Evolutionary conservation across 2,329 filamentous ascomycete genomes (phyloP).

Genomic region (Blastomyces parvus): DNA sequence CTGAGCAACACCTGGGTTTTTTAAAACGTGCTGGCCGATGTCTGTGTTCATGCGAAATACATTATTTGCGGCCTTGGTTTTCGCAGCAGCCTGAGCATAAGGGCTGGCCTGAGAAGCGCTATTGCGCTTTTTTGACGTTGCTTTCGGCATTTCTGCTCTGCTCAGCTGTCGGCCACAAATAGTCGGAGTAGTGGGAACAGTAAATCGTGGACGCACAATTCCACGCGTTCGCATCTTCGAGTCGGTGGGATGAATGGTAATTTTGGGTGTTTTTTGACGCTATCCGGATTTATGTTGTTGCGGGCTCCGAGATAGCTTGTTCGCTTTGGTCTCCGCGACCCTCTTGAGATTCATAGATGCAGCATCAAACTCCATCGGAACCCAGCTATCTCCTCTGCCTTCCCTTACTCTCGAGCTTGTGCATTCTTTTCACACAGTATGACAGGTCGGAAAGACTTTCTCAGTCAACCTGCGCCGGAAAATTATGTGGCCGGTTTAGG

Average conservation of each 20-base stretch:
- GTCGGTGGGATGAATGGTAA: neutral
- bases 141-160: conserved; percentile 44
- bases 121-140: conserved; percentile 45
- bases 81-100: conserved; percentile 37
- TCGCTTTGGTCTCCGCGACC: neutral
- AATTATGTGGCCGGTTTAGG: conserved; percentile 94
- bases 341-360: neutral
- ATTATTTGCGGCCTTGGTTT: conserved; percentile 55
- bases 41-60: conserved; percentile 97
- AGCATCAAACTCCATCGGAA: neutral
- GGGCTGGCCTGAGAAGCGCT: conserved; percentile 32
- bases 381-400: neutral
- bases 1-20: conserved; percentile 77
- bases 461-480: conserved; percentile 74
- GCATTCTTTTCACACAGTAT: conserved; percentile 29
- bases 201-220: neutral
- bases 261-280: neutral
- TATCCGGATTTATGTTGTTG: conserved; percentile 7
- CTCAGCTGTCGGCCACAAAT: neutral
- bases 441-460: conserved; percentile 68
- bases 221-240: neutral
- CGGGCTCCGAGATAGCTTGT: neutral
- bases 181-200: neutral
- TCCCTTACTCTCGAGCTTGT: neutral
- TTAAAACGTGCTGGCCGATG: conserved; percentile 83